These are phyloP conservation scores for Tulasnella sp. DNA, from an alignment of 768 basidiomycete species.

Conservation along the genomic window DNA sequence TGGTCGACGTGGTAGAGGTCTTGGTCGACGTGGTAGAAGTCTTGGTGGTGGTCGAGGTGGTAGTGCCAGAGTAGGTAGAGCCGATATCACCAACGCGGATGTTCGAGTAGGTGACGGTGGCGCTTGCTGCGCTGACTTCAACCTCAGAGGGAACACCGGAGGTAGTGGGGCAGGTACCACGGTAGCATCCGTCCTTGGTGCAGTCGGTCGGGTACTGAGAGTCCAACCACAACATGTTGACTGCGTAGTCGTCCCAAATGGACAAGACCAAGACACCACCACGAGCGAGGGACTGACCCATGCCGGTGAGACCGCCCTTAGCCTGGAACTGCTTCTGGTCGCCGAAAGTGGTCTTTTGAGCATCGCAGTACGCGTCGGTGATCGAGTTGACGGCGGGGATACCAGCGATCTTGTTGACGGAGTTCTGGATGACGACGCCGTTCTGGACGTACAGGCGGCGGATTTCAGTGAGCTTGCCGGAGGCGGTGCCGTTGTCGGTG, in stretches of 20 bases:
- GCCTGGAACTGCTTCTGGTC: conserved; percentile 43
- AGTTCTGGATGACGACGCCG: conserved; percentile 51
- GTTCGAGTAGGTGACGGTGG: conserved; percentile 11
- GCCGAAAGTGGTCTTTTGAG: conserved; percentile 37
- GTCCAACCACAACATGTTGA: conserved; percentile 40
- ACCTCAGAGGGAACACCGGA: conserved; percentile 23
- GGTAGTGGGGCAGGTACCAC: conserved; percentile 26
- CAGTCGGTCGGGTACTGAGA: conserved; percentile 18
- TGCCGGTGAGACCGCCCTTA: conserved; percentile 42
- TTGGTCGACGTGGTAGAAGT: not conserved
- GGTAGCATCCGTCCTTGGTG: conserved; percentile 22
- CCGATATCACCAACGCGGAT: not conserved
- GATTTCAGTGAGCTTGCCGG: conserved; percentile 51
- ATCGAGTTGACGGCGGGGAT: conserved; percentile 32
- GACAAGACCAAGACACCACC: conserved; percentile 51
- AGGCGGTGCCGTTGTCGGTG: conserved; percentile 44
- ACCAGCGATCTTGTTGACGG: conserved; percentile 46
- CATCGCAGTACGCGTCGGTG: conserved; percentile 26
- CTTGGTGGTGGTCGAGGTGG: not conserved
- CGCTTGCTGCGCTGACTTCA: conserved; percentile 17
- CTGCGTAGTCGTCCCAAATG: conserved; percentile 55
- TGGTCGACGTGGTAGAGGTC: not conserved
- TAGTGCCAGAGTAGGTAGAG: not conserved
- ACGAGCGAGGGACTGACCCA: conserved; percentile 38
- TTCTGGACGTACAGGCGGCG: conserved; percentile 45